A percentile compares a stretch with the other conserved stretches of the same genome.
Conservation (phyloP, 2,329 filamentous ascomycete species). For the Alternaria panax region DNA sequence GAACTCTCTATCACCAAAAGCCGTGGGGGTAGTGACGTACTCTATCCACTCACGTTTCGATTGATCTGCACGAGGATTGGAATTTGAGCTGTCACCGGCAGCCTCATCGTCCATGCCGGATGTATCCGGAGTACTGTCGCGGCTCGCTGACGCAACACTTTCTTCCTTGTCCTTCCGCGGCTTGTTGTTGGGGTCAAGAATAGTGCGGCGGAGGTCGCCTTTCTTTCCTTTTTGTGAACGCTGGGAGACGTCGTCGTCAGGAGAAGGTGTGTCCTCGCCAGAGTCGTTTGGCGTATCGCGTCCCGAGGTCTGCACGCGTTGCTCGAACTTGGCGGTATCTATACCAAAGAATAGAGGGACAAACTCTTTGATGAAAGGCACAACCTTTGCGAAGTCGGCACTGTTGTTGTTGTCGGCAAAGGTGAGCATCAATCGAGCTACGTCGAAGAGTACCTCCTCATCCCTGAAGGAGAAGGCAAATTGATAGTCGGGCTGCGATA, state of each 20-base stretch:
- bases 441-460: slow-evolving; percentile 60
- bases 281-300: slow-evolving; percentile 50
- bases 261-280: slow-evolving; percentile 69
- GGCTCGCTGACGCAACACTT: slow-evolving; percentile 78
- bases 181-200: slow-evolving; percentile 81
- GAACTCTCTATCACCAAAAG: slow-evolving; percentile 69
- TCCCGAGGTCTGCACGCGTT: slow-evolving; percentile 64
- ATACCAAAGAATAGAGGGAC: slow-evolving; percentile 60
- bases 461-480: slow-evolving; percentile 75
- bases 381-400: slow-evolving; percentile 54
- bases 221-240: slow-evolving; percentile 71
- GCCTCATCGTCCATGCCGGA: slow-evolving; percentile 81
- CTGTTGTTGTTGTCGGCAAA: slow-evolving; percentile 53
- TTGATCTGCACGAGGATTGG: slow-evolving; percentile 66
- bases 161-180: slow-evolving; percentile 79
- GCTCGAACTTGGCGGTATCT: slow-evolving; percentile 65
- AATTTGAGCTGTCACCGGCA: slow-evolving; percentile 65
- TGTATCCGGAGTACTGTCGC: slow-evolving; percentile 87
- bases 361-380: slow-evolving; percentile 59
- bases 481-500: slow-evolving; percentile 72
- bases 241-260: slow-evolving; percentile 75
- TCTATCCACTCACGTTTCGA: slow-evolving; percentile 70
- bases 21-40: slow-evolving; percentile 64
- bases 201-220: slow-evolving; percentile 76
- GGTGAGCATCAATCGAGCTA: slow-evolving; percentile 54